Base-by-base conservation (phyloP, 805 yeast genomes). In the Yamadazyma nakazawae region DNA sequence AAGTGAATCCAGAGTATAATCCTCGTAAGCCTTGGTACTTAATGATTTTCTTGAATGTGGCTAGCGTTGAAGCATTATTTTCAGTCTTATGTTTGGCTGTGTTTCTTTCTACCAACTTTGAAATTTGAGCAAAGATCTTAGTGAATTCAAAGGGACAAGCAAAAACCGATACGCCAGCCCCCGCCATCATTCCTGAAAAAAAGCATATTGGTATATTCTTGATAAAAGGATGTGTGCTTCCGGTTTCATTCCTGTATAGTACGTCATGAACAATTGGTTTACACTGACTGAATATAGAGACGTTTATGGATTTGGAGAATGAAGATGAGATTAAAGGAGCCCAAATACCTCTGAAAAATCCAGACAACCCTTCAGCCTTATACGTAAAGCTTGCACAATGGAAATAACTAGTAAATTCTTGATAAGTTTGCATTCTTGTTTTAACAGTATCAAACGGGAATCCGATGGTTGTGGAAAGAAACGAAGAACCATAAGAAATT, bases 101-200 rank as follows among this genome's bases (percentile, higher is more conserved):
- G 26, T 48, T 45, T 34, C 55, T 51, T 54, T 63, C 64, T 30
- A 78, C 79, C 37, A 80, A 57, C 18, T 71, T 54, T n/a, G 74
- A 82, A 34, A 88, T 78, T 62, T 88, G 96, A 32, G 92, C 85
- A 51, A 84, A 87, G 8, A 88, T 73, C 62, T 88, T 89, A 40
- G 92, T 82, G 64, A 87, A 79, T 62, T 88, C 96, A 60, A 88
- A 88, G 1, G 96, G 96, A 54, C 92, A 85, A 2, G 90, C 86
- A 61, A 82, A 79, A 5, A 75, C 31, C 2, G 88, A 75, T 12
- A 85, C 81, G 2, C 74, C 64, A 6, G 78, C 78, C 5, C 96
- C 96, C 0, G 94, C 80, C 0, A 79, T 51, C 3, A 77, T 66
- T 4, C 96, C 96, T 0, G 91, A 72, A 1, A 70, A 37, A 44